Conservation (phyloP, 108 stramenopile genomes). For the Thalassiosira profunda region DNA sequence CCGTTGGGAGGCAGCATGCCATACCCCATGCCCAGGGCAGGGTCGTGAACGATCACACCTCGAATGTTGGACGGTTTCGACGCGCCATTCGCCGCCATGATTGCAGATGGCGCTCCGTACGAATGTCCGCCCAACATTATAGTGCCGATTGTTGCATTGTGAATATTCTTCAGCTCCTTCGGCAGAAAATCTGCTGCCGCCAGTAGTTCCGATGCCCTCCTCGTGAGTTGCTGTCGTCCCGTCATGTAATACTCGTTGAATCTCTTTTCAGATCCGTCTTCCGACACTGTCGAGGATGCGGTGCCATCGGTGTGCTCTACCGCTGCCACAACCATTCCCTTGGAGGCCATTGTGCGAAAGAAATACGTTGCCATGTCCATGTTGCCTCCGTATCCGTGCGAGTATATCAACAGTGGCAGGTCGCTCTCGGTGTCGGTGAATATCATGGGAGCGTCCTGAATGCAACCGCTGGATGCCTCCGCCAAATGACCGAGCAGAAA, state of each 20-base stretch:
- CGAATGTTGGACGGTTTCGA: background rate
- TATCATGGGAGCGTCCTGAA: conserved; percentile 5
- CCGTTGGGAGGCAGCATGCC: conserved; percentile 23
- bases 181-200: conserved; percentile 7
- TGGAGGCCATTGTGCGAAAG: conserved; percentile 22
- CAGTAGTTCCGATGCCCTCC: conserved; percentile 28
- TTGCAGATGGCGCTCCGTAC: conserved; percentile 27
- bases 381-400: conserved; percentile 29
- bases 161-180: background rate
- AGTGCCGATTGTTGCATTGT: background rate
- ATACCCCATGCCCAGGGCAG: conserved; percentile 40
- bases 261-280: background rate
- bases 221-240: conserved; percentile 14
- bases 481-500: conserved; percentile 18
- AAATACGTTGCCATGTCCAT: conserved; percentile 27
- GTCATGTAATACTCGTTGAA: conserved; percentile 25
- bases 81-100: conserved; percentile 29
- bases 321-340: conserved; percentile 24
- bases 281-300: conserved; percentile 10
- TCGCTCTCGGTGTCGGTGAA: background rate
- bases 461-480: conserved; percentile 13
- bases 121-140: conserved; percentile 26
- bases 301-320: conserved; percentile 38
- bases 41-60: conserved; percentile 31
- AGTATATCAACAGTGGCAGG: conserved; percentile 22